A percentile compares a stretch with the other conserved stretches of the same genome.
Conservation (phyloP, 2,329 filamentous ascomycete genomes). For the Botrytis medusae region DNA sequence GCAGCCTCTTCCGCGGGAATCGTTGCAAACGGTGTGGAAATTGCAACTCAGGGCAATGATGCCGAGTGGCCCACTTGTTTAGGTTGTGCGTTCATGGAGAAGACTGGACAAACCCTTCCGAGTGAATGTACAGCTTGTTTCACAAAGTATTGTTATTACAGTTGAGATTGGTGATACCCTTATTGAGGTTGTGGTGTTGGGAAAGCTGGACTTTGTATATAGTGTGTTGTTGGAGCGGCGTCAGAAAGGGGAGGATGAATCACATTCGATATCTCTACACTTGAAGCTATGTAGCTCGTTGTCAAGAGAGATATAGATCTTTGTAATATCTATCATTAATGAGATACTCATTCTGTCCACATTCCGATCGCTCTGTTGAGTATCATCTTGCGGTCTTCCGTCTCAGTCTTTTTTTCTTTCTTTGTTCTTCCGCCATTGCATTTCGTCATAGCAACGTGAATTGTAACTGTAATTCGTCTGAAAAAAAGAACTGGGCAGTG, state of each 20-base stretch:
- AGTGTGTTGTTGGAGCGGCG: background rate
- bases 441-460: background rate
- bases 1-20: conserved; percentile 41
- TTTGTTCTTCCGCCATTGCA: background rate
- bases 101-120: conserved; percentile 39
- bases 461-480: background rate
- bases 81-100: conserved; percentile 45
- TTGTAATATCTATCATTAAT: background rate
- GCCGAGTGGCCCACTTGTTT: conserved; percentile 44
- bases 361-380: background rate
- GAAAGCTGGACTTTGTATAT: background rate
- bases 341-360: background rate
- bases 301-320: too few species aligned
- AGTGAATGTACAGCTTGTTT: conserved; percentile 44
- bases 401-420: background rate
- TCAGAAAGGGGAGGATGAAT: background rate
- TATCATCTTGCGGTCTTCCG: background rate
- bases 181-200: background rate
- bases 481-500: background rate
- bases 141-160: conserved; percentile 42
- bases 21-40: conserved; percentile 44
- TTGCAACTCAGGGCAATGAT: conserved; percentile 42
- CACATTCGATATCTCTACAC: background rate
- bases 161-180: background rate
- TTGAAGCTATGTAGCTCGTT: background rate